Percentiles rank a stretch among this genome's conserved stretches.
These are phyloP conservation scores for Macadamia tetraphylla DNA, from an alignment of 164 flowering plant genomes.

Conservation along the genomic window DNA sequence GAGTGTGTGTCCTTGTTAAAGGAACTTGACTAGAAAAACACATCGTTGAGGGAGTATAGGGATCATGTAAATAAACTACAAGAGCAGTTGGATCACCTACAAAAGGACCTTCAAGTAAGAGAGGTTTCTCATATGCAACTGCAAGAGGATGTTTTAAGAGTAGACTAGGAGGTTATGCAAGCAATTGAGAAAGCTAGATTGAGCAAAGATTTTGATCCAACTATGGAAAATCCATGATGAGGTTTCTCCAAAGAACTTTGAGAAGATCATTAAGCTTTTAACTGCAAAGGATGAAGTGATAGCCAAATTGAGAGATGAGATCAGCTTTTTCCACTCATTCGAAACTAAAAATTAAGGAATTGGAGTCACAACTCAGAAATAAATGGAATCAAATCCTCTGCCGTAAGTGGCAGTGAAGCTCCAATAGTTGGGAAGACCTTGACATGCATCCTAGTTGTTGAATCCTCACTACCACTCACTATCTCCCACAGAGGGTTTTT, in stretches of 20 bases:
- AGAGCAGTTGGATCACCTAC: conserved; percentile 70
- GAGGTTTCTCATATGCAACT: conserved; percentile 80
- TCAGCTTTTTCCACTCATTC: conserved; percentile 81
- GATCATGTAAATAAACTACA: conserved; percentile 64
- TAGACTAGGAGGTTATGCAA: conserved; percentile 77
- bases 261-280: conserved; percentile 62
- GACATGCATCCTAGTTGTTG: too few species aligned
- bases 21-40: conserved; percentile 77
- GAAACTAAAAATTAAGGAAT: conserved; percentile 77
- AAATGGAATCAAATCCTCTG: neutral
- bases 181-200: conserved; percentile 64
- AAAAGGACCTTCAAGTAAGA: conserved; percentile 70
- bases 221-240: conserved; percentile 64
- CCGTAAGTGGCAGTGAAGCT: too few species aligned
- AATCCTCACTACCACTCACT: too few species aligned
- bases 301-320: conserved; percentile 80
- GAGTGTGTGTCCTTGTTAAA: conserved; percentile 56
- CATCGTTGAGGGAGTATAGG: conserved; percentile 59
- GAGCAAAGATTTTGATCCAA: conserved; percentile 53
- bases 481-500: too few species aligned
- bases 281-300: conserved; percentile 79
- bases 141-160: conserved; percentile 66
- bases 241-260: conserved; percentile 68
- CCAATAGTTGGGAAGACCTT: too few species aligned
- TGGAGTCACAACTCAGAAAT: conserved; percentile 81